Conservation (phyloP, 2,329 filamentous ascomycete species). For the Trichoderma brevicompactum region DNA sequence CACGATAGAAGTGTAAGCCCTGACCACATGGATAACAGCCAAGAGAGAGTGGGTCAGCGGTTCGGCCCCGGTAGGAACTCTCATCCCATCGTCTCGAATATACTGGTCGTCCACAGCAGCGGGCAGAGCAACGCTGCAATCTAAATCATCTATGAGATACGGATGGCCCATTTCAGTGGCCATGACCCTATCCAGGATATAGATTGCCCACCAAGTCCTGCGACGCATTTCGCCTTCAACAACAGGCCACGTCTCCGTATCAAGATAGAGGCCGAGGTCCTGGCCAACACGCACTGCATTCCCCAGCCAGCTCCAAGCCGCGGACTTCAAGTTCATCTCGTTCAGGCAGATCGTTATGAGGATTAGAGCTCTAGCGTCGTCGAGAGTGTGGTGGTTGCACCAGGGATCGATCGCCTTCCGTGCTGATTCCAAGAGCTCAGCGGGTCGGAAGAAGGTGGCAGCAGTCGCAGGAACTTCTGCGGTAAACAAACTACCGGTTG, state of each 20-base stretch:
- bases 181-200: slow-evolving; percentile 82
- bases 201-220: slow-evolving; percentile 92
- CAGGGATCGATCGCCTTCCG: slow-evolving; percentile 76
- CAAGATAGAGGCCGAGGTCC: slow-evolving; percentile 78
- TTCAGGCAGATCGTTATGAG: slow-evolving; percentile 78
- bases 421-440: slow-evolving; percentile 72
- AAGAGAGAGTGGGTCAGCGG: slow-evolving; percentile 73
- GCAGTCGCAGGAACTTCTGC: slow-evolving; percentile 56
- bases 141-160: slow-evolving; percentile 80
- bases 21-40: slow-evolving; percentile 79
- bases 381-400: slow-evolving; percentile 75
- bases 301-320: slow-evolving; percentile 85
- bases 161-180: slow-evolving; percentile 82
- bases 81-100: slow-evolving; percentile 63
- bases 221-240: slow-evolving; percentile 85
- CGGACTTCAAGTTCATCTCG: slow-evolving; percentile 84
- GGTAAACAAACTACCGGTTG: slow-evolving; percentile 78
- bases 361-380: slow-evolving; percentile 73
- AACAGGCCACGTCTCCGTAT: slow-evolving; percentile 72
- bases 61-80: slow-evolving; percentile 55
- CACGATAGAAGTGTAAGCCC: slow-evolving; percentile 74
- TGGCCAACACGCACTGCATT: slow-evolving; percentile 80
- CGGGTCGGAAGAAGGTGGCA: slow-evolving; percentile 54
- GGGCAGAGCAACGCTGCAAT: slow-evolving; percentile 84
- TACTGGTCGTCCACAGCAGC: slow-evolving; percentile 80